These are phyloP conservation scores for Strigomonas culicis DNA, from an alignment of 208 protist species.

Conservation along the genomic window DNA sequence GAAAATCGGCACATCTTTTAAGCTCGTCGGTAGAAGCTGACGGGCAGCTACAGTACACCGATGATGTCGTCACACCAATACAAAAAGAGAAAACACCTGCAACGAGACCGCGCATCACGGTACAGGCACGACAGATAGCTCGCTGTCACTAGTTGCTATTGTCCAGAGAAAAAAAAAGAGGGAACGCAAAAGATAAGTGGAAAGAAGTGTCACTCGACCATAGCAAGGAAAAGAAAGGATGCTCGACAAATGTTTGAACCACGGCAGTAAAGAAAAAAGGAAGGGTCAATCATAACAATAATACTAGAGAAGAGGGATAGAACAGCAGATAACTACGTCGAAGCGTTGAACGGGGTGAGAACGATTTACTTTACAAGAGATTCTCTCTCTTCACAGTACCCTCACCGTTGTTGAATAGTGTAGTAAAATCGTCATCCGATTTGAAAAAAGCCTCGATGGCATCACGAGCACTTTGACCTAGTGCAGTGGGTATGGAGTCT, in stretches of 20 bases:
- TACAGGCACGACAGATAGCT: not conserved
- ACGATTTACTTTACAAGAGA: constrained; percentile 16
- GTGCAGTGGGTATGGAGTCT: constrained; percentile 8
- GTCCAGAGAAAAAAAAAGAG: not conserved
- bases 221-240: too few species aligned
- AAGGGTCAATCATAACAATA: not conserved
- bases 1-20: not conserved
- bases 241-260: not conserved
- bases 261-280: not conserved
- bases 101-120: too few species aligned
- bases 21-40: not conserved
- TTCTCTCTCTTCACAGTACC: constrained; percentile 39
- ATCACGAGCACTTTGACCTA: constrained; percentile 75
- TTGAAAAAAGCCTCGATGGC: constrained; percentile 88
- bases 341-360: not conserved
- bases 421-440: constrained; percentile 71
- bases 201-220: not conserved
- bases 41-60: too few species aligned
- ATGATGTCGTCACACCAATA: too few species aligned
- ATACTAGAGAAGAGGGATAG: constrained; percentile 5
- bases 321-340: not conserved
- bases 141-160: not conserved
- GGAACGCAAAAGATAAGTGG: not conserved
- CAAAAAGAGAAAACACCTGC: too few species aligned
- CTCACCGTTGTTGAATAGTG: constrained; percentile 68